Evolutionary conservation across 2,329 filamentous ascomycete species (phyloP).

Genomic region (Metarhizium guizhouense): DNA sequence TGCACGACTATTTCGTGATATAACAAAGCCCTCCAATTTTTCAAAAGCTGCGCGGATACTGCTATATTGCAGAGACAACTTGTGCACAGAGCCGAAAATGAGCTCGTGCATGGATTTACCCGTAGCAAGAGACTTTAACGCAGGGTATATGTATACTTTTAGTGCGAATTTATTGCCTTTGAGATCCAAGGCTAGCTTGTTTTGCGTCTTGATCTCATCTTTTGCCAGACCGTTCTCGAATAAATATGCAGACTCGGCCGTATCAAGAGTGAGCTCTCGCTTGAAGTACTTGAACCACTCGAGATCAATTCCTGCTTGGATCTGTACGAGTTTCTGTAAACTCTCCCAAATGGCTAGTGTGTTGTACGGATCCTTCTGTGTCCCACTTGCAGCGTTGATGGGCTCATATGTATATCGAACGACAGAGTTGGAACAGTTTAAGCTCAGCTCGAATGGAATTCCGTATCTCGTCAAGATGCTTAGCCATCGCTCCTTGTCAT

Average conservation of each 20-base stretch:
- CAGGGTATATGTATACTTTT: no score
- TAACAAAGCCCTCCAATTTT: neutral
- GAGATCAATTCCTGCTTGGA: neutral
- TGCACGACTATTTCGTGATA: no score
- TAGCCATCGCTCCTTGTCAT: no score
- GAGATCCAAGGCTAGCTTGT: no score
- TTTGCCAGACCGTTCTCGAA: no score
- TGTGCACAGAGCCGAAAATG: neutral
- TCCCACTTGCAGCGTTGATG: neutral
- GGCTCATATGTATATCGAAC: slow-evolving; percentile 4
- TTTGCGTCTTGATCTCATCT: no score
- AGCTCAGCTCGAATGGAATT: slow-evolving; percentile 1
- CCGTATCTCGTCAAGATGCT: neutral
- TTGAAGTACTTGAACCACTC: slow-evolving; percentile 1
- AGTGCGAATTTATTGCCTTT: no score
- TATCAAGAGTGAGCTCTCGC: neutral
- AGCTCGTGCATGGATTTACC: neutral
- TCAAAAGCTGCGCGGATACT: neutral
- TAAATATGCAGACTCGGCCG: neutral
- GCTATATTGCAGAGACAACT: no score
- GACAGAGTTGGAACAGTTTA: neutral
- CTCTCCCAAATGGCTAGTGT: neutral
- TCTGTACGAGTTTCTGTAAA: neutral
- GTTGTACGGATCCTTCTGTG: neutral
- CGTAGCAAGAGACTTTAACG: neutral